phyloP scores from a whole-genome alignment of 768 basidiomycete species.

The Pholiota conissans region DNA sequence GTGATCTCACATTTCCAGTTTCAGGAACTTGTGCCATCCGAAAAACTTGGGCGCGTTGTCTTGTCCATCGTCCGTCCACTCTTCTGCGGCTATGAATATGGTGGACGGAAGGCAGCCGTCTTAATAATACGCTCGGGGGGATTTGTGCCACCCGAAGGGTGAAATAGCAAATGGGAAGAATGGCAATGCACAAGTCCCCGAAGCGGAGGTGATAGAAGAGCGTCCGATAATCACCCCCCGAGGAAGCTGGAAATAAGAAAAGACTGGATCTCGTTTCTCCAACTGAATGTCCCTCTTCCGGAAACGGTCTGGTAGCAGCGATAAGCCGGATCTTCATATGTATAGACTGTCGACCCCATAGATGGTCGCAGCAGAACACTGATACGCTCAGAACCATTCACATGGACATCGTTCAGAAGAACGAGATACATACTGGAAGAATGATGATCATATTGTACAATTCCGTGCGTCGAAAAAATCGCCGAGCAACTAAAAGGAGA shows the following conservation, averaged over 20 bases:
- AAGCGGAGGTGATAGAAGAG: neutral
- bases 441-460: neutral
- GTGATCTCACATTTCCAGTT: neutral
- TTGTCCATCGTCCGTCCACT: neutral
- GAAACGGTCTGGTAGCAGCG: slow-evolving; percentile 1
- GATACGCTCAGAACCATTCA: neutral
- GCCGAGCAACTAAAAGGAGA: neutral
- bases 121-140: neutral
- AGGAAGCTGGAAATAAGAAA: neutral
- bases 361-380: neutral
- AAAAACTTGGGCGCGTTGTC: no score
- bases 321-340: slow-evolving; percentile 8
- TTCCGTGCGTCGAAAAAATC: neutral
- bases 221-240: slow-evolving; percentile 4
- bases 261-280: neutral
- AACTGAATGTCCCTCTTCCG: neutral
- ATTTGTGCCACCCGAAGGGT: neutral
- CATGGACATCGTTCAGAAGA: neutral
- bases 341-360: neutral
- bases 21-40: neutral
- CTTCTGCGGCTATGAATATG: neutral
- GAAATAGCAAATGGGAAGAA: no score
- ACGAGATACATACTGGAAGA: slow-evolving; percentile 4
- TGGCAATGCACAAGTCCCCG: neutral
- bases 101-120: neutral